Evolutionary conservation across 495 filamentous ascomycete genomes (phyloP), one percentile per base, ranked within the genome.

Genomic region (Chaetomium cochliodes): DNA sequence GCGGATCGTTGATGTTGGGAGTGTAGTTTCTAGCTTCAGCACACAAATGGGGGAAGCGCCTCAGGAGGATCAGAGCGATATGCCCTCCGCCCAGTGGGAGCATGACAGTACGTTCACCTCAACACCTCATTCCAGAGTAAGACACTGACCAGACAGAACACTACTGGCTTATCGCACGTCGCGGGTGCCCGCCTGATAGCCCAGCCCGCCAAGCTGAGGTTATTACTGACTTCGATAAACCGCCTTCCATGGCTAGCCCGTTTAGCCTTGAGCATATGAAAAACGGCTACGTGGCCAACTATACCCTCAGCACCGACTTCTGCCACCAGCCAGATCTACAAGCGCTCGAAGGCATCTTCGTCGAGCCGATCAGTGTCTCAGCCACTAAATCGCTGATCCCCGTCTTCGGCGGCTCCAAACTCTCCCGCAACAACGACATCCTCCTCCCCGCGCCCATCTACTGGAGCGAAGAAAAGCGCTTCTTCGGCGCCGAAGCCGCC

Each of bases 401-500:
- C 0, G 73, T 92, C 22, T 93, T 94, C 69, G 84, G 89, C 59
- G 90, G 88, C 58, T 88, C 84, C 70, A 93, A 94, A 73, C 79
- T 92, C 56, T 82, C 84, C 46, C 84, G 88, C 58, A 93, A 92
- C 76, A 92, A 91, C 72, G 90, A 93, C 64, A 89, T 93, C 65
- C 81, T 93, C 25, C 85, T 94, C 60, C 90, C 90, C 0, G 85
- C 87, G 0, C 85, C 90, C 58, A 89, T 90, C 86, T 91, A 92
- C 73, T 88, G 87, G 78, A 82, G 83, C 58, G 77, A 86, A 11
- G 87, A 92, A 54, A 76, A 82, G 60, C 84, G 88, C n/a, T 93
- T 91, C 77, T 81, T 80, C 3, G 86, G 86, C 58, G 82, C 90
- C 60, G 70, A 77, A 44, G 82, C 84, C 42, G 63, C 60, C 18